Percentiles rank a stretch among this genome's conserved stretches.
Conservation (phyloP, 2,329 filamentous ascomycete genomes). For the Talaromyces verruculosus region DNA sequence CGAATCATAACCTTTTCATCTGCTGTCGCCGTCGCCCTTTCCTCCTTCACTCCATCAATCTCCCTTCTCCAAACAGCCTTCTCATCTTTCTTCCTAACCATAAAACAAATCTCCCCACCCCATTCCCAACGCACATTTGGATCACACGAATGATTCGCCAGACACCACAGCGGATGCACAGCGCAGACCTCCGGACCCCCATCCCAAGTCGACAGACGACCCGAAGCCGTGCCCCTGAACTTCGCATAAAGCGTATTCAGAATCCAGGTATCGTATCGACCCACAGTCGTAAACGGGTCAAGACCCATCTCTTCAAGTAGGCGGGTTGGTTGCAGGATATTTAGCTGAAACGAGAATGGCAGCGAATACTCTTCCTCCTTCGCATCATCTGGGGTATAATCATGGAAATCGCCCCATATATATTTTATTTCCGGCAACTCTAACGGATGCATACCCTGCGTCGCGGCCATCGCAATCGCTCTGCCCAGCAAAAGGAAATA, state of each 20-base stretch:
- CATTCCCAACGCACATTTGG: constrained; percentile 96
- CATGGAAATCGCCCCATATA: constrained; percentile 64
- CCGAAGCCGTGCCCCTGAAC: constrained; percentile 88
- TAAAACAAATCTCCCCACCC: constrained; percentile 54
- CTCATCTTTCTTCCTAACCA: constrained; percentile 35
- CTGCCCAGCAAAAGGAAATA: constrained; percentile 62
- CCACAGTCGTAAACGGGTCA: constrained; percentile 55
- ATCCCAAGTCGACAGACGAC: constrained; percentile 71
- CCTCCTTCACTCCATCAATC: constrained; percentile 24
- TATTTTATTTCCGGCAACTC: constrained; percentile 62
- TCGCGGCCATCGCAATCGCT: constrained; percentile 61
- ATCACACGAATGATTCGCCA: constrained; percentile 94
- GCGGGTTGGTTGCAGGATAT: constrained; percentile 59
- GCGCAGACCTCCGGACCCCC: constrained; percentile 87
- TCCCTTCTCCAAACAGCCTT: constrained; percentile 41
- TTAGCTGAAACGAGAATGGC: constrained; percentile 61
- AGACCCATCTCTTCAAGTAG: constrained; percentile 64
- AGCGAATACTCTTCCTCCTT: constrained; percentile 36
- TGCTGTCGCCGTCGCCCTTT: constrained; percentile 45
- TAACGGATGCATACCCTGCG: constrained; percentile 58
- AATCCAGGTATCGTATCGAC: constrained; percentile 55
- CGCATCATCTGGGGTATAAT: constrained; percentile 17
- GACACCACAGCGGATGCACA: constrained; percentile 92
- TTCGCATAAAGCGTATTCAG: constrained; percentile 91
- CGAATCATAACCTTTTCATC: constrained; percentile 58